These are phyloP conservation scores for Cyclotella baltica DNA, from an alignment of 108 stramenopile genomes.

Conservation along the genomic window DNA sequence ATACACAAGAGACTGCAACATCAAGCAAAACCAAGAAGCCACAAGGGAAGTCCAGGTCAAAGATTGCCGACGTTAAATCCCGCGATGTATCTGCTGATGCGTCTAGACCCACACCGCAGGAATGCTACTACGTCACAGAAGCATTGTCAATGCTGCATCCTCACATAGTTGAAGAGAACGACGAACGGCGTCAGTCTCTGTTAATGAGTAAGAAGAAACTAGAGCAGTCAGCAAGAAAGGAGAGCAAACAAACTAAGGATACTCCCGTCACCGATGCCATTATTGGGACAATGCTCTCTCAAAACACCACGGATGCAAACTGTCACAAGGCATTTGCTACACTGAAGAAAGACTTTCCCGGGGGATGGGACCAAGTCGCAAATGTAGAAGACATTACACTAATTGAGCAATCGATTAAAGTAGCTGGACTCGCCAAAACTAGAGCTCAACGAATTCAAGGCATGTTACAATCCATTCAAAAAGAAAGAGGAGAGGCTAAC, in stretches of 20 bases:
- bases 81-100: background rate
- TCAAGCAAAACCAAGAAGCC: no score
- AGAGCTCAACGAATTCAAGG: slow-evolving; percentile 65
- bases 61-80: background rate
- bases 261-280: slow-evolving; percentile 66
- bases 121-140: slow-evolving; percentile 43
- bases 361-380: slow-evolving; percentile 61
- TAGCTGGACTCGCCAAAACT: slow-evolving; percentile 73
- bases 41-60: background rate
- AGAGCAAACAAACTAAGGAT: slow-evolving; percentile 16
- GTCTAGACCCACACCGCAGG: slow-evolving; percentile 39
- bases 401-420: slow-evolving; percentile 65
- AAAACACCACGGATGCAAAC: slow-evolving; percentile 84
- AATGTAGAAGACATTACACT: slow-evolving; percentile 31
- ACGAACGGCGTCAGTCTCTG: slow-evolving; percentile 48
- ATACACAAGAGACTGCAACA: background rate
- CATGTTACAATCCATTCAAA: slow-evolving; percentile 55
- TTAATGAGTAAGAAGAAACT: slow-evolving; percentile 17
- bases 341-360: slow-evolving; percentile 66
- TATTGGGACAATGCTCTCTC: slow-evolving; percentile 81
- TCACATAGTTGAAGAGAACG: slow-evolving; percentile 57
- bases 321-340: slow-evolving; percentile 62
- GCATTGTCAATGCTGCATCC: slow-evolving; percentile 71
- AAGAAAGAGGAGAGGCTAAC: slow-evolving; percentile 65
- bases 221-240: background rate